phyloP scores from a whole-genome alignment of 495 filamentous ascomycete species.

The Melanomma pulvis-pyrius region DNA sequence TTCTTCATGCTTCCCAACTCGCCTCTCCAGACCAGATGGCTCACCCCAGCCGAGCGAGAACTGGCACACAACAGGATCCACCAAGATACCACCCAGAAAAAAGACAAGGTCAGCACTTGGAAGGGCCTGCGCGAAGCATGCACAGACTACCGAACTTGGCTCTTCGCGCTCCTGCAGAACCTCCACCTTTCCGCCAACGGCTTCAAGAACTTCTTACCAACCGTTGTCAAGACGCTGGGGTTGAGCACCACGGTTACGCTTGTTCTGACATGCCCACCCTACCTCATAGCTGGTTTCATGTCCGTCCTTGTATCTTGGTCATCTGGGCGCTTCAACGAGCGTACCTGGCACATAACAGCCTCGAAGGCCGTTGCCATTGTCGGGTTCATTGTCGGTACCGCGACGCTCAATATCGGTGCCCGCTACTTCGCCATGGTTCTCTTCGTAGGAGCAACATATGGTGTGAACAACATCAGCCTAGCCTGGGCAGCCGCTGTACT shows the following conservation, averaged over 20 bases:
- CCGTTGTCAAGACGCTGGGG: slow-evolving; percentile 56
- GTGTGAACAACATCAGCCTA: slow-evolving; percentile 54
- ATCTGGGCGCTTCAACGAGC: slow-evolving; percentile 52
- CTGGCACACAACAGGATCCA: slow-evolving; percentile 35
- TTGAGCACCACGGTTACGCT: slow-evolving; percentile 56
- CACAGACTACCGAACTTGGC: slow-evolving; percentile 47
- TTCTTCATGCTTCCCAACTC: slow-evolving; percentile 25
- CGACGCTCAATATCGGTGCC: too few relatives aligned
- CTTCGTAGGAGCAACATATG: slow-evolving; percentile 53
- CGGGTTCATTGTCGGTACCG: too few relatives aligned
- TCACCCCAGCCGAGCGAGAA: slow-evolving; percentile 16
- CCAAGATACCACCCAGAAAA: slow-evolving; percentile 41
- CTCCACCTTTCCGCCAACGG: slow-evolving; percentile 46
- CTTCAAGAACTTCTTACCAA: slow-evolving; percentile 60
- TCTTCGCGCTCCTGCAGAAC: slow-evolving; percentile 43
- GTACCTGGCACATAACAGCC: slow-evolving; percentile 54
- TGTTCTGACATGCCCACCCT: slow-evolving; percentile 57
- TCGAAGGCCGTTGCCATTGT: slow-evolving; percentile 51
- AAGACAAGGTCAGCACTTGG: slow-evolving; percentile 34
- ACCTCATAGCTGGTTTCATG: slow-evolving; percentile 51
- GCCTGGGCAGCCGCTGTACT: slow-evolving; percentile 60
- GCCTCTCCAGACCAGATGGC: slow-evolving; percentile 20
- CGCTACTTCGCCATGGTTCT: slow-evolving; percentile 47
- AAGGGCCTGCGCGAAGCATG: slow-evolving; percentile 46
- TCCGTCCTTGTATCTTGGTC: slow-evolving; percentile 51